These are phyloP conservation scores for Inosperma sp. DNA, from an alignment of 768 basidiomycete genomes.

Conservation along the genomic window DNA sequence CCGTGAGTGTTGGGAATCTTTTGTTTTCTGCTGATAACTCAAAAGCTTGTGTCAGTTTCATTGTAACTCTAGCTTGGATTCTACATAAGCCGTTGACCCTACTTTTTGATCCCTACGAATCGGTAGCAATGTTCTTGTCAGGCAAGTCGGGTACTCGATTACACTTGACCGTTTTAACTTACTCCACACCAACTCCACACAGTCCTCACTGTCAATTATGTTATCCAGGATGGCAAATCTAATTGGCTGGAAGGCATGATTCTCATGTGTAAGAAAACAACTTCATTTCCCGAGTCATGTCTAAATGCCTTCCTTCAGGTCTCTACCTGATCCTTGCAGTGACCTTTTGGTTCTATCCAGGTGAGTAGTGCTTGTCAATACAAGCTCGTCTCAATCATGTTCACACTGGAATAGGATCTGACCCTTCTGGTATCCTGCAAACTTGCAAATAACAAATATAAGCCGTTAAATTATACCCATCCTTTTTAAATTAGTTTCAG, in stretches of 20 bases:
- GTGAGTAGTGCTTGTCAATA: constrained; percentile 19
- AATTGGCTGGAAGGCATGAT: constrained; percentile 80
- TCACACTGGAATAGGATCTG: constrained; percentile 21
- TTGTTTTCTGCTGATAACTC: background rate
- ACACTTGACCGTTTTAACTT: background rate
- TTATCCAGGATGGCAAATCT: constrained; percentile 74
- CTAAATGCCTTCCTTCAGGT: constrained; percentile 32
- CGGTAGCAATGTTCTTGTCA: constrained; percentile 51
- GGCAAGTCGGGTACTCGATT: constrained; percentile 25
- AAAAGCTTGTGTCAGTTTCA: constrained; percentile 44
- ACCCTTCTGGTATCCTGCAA: constrained; percentile 28
- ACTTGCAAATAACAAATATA: constrained; percentile 17
- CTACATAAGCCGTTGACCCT: constrained; percentile 75
- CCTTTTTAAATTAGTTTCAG: background rate
- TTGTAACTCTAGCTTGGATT: constrained; percentile 74
- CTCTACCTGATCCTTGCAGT: constrained; percentile 70
- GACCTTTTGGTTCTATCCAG: constrained; percentile 61
- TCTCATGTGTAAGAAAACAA: constrained; percentile 37
- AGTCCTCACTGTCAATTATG: constrained; percentile 84
- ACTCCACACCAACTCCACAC: constrained; percentile 1
- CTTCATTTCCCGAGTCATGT: background rate
- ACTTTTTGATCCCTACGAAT: constrained; percentile 88
- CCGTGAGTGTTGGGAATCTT: constrained; percentile 54
- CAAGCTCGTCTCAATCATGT: background rate
- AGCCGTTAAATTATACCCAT: background rate